Percentiles rank a stretch among this genome's conserved stretches.
Conservation (phyloP, 352 stramenopile genomes). For the Blastocystis sp. region DNA sequence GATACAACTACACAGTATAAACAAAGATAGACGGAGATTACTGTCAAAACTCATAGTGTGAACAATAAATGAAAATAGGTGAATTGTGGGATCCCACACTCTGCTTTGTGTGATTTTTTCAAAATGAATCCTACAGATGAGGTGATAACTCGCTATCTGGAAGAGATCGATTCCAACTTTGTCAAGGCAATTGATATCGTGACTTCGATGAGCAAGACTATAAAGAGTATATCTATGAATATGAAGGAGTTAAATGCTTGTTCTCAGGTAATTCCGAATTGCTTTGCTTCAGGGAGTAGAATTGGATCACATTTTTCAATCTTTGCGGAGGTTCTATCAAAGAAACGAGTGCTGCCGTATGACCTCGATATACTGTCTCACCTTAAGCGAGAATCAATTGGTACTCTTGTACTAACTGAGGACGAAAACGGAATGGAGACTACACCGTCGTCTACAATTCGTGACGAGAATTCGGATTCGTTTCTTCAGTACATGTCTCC, state of each 20-base stretch:
- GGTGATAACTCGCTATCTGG: constrained; percentile 16
- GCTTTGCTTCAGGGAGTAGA: background rate
- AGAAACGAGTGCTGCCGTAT: background rate
- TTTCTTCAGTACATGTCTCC: constrained; percentile 48
- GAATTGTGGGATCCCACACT: background rate
- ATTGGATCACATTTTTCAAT: constrained; percentile 30
- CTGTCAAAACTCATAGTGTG: constrained; percentile 30
- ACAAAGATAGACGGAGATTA: background rate
- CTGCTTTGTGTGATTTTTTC: background rate
- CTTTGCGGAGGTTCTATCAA: background rate
- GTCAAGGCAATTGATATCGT: constrained; percentile 53
- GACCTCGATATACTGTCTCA: background rate
- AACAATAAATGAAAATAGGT: background rate
- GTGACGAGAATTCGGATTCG: background rate
- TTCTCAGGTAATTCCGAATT: background rate
- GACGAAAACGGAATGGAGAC: background rate
- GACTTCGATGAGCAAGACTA: background rate
- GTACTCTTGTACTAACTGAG: constrained; percentile 24
- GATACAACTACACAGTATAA: background rate
- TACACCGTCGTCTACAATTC: background rate
- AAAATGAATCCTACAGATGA: constrained; percentile 48
- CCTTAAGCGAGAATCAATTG: constrained; percentile 11
- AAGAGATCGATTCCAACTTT: constrained; percentile 48
- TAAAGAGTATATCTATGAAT: constrained; percentile 9
- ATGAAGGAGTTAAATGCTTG: constrained; percentile 10